Base-by-base conservation (phyloP, 2,329 filamentous ascomycete species). In the Penicillium aurantiogriseum region DNA sequence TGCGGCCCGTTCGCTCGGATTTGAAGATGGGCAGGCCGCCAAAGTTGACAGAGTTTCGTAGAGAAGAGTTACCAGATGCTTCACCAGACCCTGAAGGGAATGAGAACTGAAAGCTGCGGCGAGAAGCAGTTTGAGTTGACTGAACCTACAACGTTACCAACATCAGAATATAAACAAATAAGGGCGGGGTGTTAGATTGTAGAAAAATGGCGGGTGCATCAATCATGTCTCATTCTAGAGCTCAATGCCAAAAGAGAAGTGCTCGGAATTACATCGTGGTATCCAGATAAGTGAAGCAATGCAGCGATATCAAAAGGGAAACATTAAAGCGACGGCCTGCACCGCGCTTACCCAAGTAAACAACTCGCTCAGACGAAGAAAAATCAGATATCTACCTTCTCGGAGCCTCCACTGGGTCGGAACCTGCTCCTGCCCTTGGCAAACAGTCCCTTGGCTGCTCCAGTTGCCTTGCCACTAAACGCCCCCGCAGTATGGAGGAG, bases 401-500 rank as follows among this genome's bases (percentile, higher is more conserved):
- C 90, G 71, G 76, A 76, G 52, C 76, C 76, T 61, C 87, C 85
- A 63, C 61, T 59, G n/a, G 84, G 84, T 71, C 80, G 80, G 69
- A 96, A 86, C 76, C 91, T 93, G 77, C 85, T 93, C 78, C 90
- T 93, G 65, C 92, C 91, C 78, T 96, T 96, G 64, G 89, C 91
- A 74, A 97, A 88, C 63, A 97, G 76, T 51, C 92, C 93, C 79
- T 96, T 96, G 48, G 92, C 92, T 57, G 91, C 91, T 71, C 91
- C 92, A 62, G 85, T 83, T 33, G 85, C 86, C 69, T 88, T 88
- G 25, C 86, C 86, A 59, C 87, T 84, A 57, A 88, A 78, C 19
- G 85, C 78, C 52, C 91, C 91, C 54, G 92, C 92, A 23, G 88
- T 88, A 63, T 94, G 90, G 71, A 97, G 82, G 29, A 97, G 79